These are phyloP conservation scores for Ascoidea tarda DNA, from an alignment of 805 yeast genomes.

Conservation along the genomic window DNA sequence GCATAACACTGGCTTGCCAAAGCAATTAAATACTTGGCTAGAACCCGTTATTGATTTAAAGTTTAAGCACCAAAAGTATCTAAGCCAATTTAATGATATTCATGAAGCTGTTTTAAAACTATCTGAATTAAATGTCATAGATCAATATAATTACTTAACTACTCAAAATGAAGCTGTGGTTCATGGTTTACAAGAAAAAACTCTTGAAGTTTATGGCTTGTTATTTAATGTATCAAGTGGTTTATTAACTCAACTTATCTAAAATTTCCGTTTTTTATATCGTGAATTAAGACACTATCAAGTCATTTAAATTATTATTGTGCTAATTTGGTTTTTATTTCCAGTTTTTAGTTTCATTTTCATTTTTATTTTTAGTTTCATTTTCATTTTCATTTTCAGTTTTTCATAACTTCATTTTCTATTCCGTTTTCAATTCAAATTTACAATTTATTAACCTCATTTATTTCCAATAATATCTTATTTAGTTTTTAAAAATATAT, in stretches of 20 bases:
- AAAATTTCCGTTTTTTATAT: too few species aligned
- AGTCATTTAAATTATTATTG: too few species aligned
- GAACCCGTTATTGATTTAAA: slow-evolving; percentile 29
- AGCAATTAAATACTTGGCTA: neutral
- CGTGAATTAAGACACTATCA: too few species aligned
- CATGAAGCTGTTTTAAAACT: slow-evolving; percentile 42
- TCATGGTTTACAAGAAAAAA: slow-evolving; percentile 43
- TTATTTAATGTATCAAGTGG: slow-evolving; percentile 49
- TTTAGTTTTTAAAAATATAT: too few species aligned
- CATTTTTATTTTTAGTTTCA: too few species aligned
- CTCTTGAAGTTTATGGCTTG: slow-evolving; percentile 67
- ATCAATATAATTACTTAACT: slow-evolving; percentile 53
- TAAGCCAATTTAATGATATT: slow-evolving; percentile 35
- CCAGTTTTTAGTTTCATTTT: too few species aligned
- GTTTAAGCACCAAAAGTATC: slow-evolving; percentile 36
- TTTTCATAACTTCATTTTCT: too few species aligned
- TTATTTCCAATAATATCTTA: too few species aligned
- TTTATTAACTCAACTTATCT: neutral
- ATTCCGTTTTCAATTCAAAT: too few species aligned
- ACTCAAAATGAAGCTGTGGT: slow-evolving; percentile 37
- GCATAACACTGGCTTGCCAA: neutral
- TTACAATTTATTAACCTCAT: too few species aligned
- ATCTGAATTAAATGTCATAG: slow-evolving; percentile 61
- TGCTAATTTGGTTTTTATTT: too few species aligned
- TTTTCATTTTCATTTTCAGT: too few species aligned